Base-by-base conservation (phyloP, 2,329 filamentous ascomycete genomes). In the Aureobasidium mangrovei region DNA sequence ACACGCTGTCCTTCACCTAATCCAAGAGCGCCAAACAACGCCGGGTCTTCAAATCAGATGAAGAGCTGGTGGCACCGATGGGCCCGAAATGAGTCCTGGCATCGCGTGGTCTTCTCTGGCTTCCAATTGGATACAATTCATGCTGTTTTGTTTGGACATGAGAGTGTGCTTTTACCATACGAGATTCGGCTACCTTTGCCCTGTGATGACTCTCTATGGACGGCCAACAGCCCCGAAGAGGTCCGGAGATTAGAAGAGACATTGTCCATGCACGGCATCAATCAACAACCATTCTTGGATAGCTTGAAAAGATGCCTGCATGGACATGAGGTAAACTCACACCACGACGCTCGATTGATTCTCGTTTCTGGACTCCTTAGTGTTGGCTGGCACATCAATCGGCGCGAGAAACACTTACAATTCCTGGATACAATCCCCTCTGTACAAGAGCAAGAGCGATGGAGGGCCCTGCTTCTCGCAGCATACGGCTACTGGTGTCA, bases 381-480 rank as follows among this genome's bases (percentile, higher is more conserved):
- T 59, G 89, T 96, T 29, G 91, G 87, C 62, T 96, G 89, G 87
- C 91, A 96, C 67, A 91, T 96, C 84, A 91, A 94, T 65, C 91
- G 95, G 65, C 80, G 91, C 64, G 91, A 96, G 67, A 79, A 95
- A 12, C 91, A 96, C 70, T 84, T 95, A 56, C 91, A 86, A 68
- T 89, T 90, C 1, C 77, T 96, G 0, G 90, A 86, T 7, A 87
- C 90, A 10, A 82, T 83, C 0, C 83, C 86, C 60, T 84, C 88
- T 0, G 77, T 95, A 1, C 89, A 89, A 3, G 89, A 88, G 3
- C 84, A 89, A 32, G 90, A 95, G 64, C 91, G 91, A 66, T 96
- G 91, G 91, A 82, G 90, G 54, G 81, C 83, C 6, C 84, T 88
- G 2, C 75, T 96, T 29, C 88, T 90, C 1, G 80, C 85, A 52